Evolutionary conservation across 805 yeast species (phyloP).

Genomic region (Lachancea lanzarotensis): DNA sequence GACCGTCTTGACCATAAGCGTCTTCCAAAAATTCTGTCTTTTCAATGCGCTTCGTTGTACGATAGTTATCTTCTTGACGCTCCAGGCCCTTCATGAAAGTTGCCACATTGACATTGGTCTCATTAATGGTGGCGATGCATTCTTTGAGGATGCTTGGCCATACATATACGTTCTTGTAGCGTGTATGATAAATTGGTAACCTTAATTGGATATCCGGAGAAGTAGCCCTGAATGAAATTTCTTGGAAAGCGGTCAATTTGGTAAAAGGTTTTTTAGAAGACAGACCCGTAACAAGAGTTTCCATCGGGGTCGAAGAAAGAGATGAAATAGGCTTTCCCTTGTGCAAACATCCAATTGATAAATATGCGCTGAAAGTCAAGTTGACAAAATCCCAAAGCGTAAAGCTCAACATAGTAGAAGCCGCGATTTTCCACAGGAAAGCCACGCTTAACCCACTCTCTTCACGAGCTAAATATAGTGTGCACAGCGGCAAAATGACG

Average conservation of each 20-base stretch:
- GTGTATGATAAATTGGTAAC: constrained; percentile 46
- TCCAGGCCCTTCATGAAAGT: constrained; percentile 19
- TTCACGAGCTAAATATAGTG: constrained; percentile 36
- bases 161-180: constrained; percentile 38
- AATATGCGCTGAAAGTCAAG: constrained; percentile 54
- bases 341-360: constrained; percentile 66
- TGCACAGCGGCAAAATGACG: constrained; percentile 32
- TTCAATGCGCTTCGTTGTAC: constrained; percentile 5
- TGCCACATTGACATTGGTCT: constrained; percentile 36
- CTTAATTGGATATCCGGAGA: constrained; percentile 43
- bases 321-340: constrained; percentile 54
- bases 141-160: constrained; percentile 61
- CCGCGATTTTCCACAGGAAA: constrained; percentile 29
- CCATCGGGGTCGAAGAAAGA: constrained; percentile 52
- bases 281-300: constrained; percentile 58
- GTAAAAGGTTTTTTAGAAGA: constrained; percentile 44
- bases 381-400: constrained; percentile 50
- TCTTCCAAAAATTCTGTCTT: background rate
- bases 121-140: constrained; percentile 49
- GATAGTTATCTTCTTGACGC: constrained; percentile 8
- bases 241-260: constrained; percentile 67
- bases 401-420: constrained; percentile 34
- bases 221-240: constrained; percentile 58
- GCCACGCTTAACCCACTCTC: constrained; percentile 11
- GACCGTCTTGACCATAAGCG: constrained; percentile 7